Evolutionary conservation across 495 filamentous ascomycete genomes (phyloP).

Genomic region (Annulohypoxylon bovei): DNA sequence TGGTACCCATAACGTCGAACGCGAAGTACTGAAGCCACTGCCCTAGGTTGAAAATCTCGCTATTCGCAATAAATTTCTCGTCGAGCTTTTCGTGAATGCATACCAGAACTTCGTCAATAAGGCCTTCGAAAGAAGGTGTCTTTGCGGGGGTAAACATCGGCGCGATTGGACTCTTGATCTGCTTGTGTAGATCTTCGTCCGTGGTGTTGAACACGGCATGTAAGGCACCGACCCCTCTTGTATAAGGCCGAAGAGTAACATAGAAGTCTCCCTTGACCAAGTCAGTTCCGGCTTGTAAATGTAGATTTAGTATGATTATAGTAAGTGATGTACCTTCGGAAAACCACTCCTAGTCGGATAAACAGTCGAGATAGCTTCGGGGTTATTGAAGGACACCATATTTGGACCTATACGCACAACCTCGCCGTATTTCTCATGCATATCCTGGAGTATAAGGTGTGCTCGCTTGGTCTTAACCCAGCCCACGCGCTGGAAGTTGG

Average conservation of each 20-base stretch:
- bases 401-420: constrained; percentile 63
- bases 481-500: constrained; percentile 47
- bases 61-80: neutral
- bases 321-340: constrained; percentile 39
- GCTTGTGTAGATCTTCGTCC: constrained; percentile 54
- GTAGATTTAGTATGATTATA: neutral
- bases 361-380: constrained; percentile 41
- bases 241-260: constrained; percentile 33
- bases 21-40: constrained; percentile 60
- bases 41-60: neutral
- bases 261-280: constrained; percentile 42
- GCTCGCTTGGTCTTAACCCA: constrained; percentile 45
- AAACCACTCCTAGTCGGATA: constrained; percentile 46
- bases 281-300: constrained; percentile 30
- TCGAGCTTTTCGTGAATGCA: constrained; percentile 31
- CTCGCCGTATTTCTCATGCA: constrained; percentile 59
- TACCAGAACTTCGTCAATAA: constrained; percentile 13
- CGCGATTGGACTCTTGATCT: constrained; percentile 54
- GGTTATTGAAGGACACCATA: constrained; percentile 54
- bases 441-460: constrained; percentile 37
- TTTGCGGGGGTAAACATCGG: constrained; percentile 53
- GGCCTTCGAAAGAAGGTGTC: constrained; percentile 36
- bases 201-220: constrained; percentile 50
- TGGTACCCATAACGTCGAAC: constrained; percentile 68
- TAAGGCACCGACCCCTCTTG: constrained; percentile 38